Conservation (phyloP, 176 grass and related monocot genomes). For the Tillandsia fasciculata region DNA sequence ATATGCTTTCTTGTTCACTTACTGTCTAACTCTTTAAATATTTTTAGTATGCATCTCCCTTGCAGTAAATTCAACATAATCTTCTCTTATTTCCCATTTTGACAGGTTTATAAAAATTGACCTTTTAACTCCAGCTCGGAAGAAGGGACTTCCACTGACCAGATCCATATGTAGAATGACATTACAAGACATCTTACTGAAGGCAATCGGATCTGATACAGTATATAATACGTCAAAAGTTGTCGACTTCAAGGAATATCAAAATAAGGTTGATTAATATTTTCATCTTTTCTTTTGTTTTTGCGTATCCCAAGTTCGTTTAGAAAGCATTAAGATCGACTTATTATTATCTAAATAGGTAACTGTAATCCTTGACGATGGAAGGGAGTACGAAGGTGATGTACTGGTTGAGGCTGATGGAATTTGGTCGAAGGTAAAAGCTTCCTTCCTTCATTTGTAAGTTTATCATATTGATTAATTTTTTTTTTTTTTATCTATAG, state of each 20-base stretch:
- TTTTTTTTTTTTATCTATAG: too few relatives aligned
- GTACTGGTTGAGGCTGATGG: not conserved
- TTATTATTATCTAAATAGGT: not conserved
- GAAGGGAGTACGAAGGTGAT: constrained; percentile 3
- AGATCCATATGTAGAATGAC: not conserved
- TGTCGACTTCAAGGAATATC: not conserved
- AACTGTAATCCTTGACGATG: not conserved
- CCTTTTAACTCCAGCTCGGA: not conserved
- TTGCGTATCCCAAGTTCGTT: too few relatives aligned
- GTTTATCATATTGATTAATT: not conserved
- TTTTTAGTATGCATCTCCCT: too few relatives aligned
- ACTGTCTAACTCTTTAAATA: too few relatives aligned
- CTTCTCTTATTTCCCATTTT: not conserved
- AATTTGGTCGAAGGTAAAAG: not conserved
- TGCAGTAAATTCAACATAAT: too few relatives aligned
- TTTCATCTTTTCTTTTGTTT: not conserved
- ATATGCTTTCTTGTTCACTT: too few relatives aligned
- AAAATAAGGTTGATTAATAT: not conserved
- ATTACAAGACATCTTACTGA: not conserved
- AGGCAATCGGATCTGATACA: not conserved
- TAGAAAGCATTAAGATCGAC: too few relatives aligned
- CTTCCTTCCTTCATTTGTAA: not conserved
- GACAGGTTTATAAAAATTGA: constrained; percentile 1
- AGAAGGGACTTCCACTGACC: not conserved
- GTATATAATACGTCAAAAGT: not conserved